Percentiles rank a stretch among this genome's conserved stretches.
Conservation (phyloP, 345 rosid genomes). For the Raphanus sativus region DNA sequence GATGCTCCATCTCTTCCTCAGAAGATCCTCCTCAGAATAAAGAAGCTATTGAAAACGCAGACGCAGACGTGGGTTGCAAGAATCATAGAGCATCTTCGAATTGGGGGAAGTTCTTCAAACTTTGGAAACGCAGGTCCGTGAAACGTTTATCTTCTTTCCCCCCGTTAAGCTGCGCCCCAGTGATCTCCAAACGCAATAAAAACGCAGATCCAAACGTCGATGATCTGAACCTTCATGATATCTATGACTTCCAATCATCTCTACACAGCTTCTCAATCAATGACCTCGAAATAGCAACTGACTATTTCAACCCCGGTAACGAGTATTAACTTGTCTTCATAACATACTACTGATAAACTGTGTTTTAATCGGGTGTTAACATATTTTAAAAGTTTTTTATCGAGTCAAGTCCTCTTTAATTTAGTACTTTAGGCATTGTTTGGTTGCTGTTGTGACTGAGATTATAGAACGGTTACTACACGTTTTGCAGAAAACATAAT, state of each 20-base stretch:
- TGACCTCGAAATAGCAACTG: conserved; percentile 66
- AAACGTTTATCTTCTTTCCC: conserved; percentile 55
- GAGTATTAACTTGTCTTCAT: not conserved
- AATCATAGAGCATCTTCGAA: conserved; percentile 44
- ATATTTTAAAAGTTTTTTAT: too few relatives aligned
- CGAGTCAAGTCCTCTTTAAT: not conserved
- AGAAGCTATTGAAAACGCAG: conserved; percentile 24
- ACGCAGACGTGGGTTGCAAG: conserved; percentile 27
- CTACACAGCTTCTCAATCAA: conserved; percentile 56
- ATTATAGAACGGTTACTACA: not conserved
- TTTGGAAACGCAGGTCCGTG: conserved; percentile 61
- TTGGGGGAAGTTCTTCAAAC: conserved; percentile 69
- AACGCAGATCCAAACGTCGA: conserved; percentile 41
- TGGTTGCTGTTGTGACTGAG: not conserved
- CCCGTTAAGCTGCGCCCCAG: conserved; percentile 41
- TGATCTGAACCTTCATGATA: conserved; percentile 47
- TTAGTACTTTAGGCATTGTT: not conserved
- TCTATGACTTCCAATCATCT: conserved; percentile 63
- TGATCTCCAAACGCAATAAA: conserved; percentile 42
- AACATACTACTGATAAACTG: not conserved
- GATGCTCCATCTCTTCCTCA: conserved; percentile 17
- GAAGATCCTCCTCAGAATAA: conserved; percentile 21
- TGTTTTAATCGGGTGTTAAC: not conserved
- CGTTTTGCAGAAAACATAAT: conserved; percentile 67
- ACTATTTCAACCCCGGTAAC: conserved; percentile 62